These are phyloP conservation scores for Gillenia trifoliata DNA, from an alignment of 306 rosid species.

Conservation along the genomic window DNA sequence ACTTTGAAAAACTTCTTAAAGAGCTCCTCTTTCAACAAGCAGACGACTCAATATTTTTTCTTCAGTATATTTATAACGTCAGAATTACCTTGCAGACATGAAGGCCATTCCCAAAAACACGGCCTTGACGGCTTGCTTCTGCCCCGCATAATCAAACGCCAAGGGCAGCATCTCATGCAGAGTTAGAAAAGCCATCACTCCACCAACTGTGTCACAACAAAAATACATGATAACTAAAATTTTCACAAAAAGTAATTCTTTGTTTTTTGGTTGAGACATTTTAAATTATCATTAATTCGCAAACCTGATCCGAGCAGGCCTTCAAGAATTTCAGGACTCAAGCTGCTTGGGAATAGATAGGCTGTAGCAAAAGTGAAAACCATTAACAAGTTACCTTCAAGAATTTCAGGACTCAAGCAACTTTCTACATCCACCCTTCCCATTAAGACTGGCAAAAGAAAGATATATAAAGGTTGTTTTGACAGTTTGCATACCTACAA, in stretches of 20 bases:
- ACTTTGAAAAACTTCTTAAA: not conserved
- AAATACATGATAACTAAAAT: slow-evolving; percentile 7
- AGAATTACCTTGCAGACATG: slow-evolving; percentile 87
- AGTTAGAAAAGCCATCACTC: slow-evolving; percentile 93
- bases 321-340: slow-evolving; percentile 87
- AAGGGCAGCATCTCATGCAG: slow-evolving; percentile 93
- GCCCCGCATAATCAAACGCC: slow-evolving; percentile 96
- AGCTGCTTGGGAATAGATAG: slow-evolving; percentile 86
- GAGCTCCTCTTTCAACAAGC: not conserved
- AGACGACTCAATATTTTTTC: no score
- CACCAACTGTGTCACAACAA: slow-evolving; percentile 58
- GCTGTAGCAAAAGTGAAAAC: slow-evolving; percentile 43
- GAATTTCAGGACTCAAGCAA: not conserved
- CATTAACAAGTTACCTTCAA: slow-evolving; percentile 1
- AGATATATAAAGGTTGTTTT: not conserved
- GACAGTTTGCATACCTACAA: slow-evolving; percentile 63
- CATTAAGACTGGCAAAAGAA: not conserved
- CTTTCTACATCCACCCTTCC: not conserved
- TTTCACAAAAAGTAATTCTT: not conserved
- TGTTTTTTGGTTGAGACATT: not conserved
- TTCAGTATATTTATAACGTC: not conserved
- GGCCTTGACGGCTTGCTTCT: slow-evolving; percentile 85
- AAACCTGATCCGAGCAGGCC: slow-evolving; percentile 95
- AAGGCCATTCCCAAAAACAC: slow-evolving; percentile 95
- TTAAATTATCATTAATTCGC: slow-evolving; percentile 9